Evolutionary conservation across 1,284 basidiomycete genomes (phyloP).

Genomic region (Clitocybe nebularis): DNA sequence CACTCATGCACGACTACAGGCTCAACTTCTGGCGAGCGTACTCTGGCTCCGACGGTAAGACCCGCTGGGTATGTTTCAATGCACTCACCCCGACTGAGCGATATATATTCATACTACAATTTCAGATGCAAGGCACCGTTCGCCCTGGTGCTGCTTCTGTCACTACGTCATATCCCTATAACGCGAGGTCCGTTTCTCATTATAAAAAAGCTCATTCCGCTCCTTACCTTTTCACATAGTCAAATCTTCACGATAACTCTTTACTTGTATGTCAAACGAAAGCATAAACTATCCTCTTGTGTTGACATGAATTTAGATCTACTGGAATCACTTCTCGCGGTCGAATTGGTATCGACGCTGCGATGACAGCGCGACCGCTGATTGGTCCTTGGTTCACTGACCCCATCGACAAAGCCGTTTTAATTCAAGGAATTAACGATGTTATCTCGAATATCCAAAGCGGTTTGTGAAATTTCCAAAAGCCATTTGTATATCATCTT

Average conservation of each 20-base stretch:
- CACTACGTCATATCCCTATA: conserved; percentile 48
- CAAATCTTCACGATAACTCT: conserved; percentile 60
- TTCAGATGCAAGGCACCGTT: conserved; percentile 59
- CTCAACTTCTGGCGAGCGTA: conserved; percentile 64
- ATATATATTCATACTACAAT: not conserved
- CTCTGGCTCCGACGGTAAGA: conserved; percentile 39
- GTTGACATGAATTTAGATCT: conserved; percentile 30
- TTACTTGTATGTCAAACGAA: conserved; percentile 38
- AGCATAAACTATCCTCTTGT: conserved; percentile 3
- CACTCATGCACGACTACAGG: conserved; percentile 23
- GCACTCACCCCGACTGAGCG: not conserved
- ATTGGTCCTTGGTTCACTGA: conserved; percentile 58
- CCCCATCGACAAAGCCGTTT: conserved; percentile 47
- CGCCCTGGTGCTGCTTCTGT: conserved; percentile 59
- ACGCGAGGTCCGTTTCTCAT: conserved; percentile 29
- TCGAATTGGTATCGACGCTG: conserved; percentile 55
- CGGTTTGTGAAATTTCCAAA: conserved; percentile 26
- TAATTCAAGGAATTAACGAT: conserved; percentile 48
- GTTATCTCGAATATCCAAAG: conserved; percentile 36
- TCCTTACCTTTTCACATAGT: conserved; percentile 18
- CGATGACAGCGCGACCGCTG: conserved; percentile 43
- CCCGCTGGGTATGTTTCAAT: conserved; percentile 40
- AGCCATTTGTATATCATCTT: conserved; percentile 1
- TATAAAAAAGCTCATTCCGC: not conserved
- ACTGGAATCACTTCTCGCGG: conserved; percentile 59